Conservation (phyloP, 805 yeast genomes). For the Saccharomycopsis malanga region DNA sequence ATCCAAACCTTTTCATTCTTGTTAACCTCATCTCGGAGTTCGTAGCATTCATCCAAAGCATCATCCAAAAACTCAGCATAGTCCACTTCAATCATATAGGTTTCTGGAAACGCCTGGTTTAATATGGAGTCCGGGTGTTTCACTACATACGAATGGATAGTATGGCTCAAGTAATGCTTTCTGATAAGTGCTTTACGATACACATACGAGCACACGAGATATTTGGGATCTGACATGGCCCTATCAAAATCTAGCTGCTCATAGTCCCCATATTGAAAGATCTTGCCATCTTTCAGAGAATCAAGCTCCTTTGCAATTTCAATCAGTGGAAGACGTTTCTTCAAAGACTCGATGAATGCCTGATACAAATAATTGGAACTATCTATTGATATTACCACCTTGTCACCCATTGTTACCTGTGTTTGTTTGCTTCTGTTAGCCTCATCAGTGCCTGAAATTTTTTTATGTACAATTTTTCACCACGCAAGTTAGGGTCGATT, state of each 20-base stretch:
- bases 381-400: conserved; percentile 26
- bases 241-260: conserved; percentile 79
- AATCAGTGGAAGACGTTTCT: conserved; percentile 30
- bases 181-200: conserved; percentile 88
- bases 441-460: no score
- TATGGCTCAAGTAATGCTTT: conserved; percentile 82
- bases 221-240: conserved; percentile 35
- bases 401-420: neutral
- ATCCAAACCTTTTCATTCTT: conserved; percentile 60
- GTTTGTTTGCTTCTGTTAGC: no score
- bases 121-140: conserved; percentile 69
- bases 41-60: conserved; percentile 86
- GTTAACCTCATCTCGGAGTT: conserved; percentile 71
- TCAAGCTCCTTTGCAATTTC: conserved; percentile 27
- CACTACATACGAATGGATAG: conserved; percentile 64
- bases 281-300: conserved; percentile 19
- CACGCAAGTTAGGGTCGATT: no score
- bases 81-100: conserved; percentile 79
- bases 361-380: conserved; percentile 35
- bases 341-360: conserved; percentile 31
- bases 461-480: no score
- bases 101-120: conserved; percentile 56
- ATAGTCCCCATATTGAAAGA: conserved; percentile 82
- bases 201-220: conserved; percentile 71
- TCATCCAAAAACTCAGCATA: conserved; percentile 96